These are phyloP conservation scores for Vicia sativa DNA, from an alignment of 306 rosid species.

Conservation along the genomic window DNA sequence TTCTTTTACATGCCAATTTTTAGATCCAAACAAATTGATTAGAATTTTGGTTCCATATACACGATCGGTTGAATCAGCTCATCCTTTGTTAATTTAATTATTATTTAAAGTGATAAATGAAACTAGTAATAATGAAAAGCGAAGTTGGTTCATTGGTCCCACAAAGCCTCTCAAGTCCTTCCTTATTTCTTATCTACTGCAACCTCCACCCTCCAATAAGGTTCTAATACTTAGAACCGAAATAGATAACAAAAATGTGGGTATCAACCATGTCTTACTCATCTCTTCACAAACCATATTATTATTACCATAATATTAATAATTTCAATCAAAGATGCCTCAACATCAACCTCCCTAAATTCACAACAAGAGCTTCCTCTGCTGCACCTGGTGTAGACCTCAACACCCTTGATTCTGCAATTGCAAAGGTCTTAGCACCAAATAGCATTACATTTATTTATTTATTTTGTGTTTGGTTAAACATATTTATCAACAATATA, in stretches of 20 bases:
- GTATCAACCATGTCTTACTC: slow-evolving; percentile 40
- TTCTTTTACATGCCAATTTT: too few relatives aligned
- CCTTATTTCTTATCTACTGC: slow-evolving; percentile 27
- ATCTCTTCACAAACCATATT: slow-evolving; percentile 35
- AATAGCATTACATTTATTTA: too few relatives aligned
- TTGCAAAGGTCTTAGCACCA: slow-evolving; percentile 53
- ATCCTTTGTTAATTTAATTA: too few relatives aligned
- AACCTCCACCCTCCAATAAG: slow-evolving; percentile 33
- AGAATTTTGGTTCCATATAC: too few relatives aligned
- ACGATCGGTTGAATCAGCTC: too few relatives aligned
- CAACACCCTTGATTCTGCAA: slow-evolving; percentile 73
- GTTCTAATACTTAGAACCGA: not conserved
- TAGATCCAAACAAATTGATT: too few relatives aligned
- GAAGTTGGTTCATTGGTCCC: not conserved
- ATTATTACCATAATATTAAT: slow-evolving; percentile 10
- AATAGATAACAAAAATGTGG: slow-evolving; percentile 42
- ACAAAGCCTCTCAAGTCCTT: not conserved
- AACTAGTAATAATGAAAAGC: too few relatives aligned
- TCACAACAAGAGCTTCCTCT: slow-evolving; percentile 60
- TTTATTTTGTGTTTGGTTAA: too few relatives aligned
- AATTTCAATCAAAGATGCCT: slow-evolving; percentile 20
- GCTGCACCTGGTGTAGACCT: slow-evolving; percentile 81
- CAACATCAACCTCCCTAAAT: slow-evolving; percentile 44
- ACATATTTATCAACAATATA: not conserved
- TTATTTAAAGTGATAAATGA: too few relatives aligned